Percentiles rank a stretch among this genome's conserved stretches.
Conservation (phyloP, 139 green algal genomes). For the Chlorella ohadii region DNA sequence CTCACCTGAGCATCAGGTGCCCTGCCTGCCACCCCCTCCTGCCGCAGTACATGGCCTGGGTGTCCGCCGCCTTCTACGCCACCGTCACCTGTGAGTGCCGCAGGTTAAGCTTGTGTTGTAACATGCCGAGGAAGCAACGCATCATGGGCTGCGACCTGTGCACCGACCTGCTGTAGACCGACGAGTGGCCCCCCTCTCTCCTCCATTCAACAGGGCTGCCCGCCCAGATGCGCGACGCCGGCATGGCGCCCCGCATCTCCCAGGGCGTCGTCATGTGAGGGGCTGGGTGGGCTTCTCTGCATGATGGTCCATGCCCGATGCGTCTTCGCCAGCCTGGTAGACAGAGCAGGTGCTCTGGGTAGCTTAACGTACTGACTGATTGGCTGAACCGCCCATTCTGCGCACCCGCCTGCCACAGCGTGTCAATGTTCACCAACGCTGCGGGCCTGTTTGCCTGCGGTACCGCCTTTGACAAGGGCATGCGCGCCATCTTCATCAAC, state of each 20-base stretch:
- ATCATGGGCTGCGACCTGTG: no score
- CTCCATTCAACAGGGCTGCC: neutral
- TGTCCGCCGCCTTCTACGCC: constrained; percentile 22
- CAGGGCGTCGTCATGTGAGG: constrained; percentile 27
- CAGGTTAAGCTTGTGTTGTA: no score
- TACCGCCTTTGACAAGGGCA: constrained; percentile 8
- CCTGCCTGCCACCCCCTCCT: neutral
- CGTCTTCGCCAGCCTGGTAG: no score
- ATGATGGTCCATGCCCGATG: neutral
- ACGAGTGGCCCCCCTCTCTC: no score
- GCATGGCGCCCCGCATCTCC: neutral
- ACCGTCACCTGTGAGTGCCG: neutral
- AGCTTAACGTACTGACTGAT: no score
- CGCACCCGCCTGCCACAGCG: neutral
- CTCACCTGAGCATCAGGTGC: no score
- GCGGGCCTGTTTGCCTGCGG: neutral
- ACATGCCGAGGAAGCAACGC: no score
- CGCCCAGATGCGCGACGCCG: neutral
- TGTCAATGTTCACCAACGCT: constrained; percentile 17
- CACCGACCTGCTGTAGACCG: no score
- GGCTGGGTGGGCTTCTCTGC: neutral
- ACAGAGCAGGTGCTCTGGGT: no score
- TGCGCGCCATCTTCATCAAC: constrained; percentile 1
- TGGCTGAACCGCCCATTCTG: no score
- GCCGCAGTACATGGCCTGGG: neutral